Evolutionary conservation across 2,329 filamentous ascomycete genomes (phyloP).

Genomic region (Aspergillus awamori): DNA sequence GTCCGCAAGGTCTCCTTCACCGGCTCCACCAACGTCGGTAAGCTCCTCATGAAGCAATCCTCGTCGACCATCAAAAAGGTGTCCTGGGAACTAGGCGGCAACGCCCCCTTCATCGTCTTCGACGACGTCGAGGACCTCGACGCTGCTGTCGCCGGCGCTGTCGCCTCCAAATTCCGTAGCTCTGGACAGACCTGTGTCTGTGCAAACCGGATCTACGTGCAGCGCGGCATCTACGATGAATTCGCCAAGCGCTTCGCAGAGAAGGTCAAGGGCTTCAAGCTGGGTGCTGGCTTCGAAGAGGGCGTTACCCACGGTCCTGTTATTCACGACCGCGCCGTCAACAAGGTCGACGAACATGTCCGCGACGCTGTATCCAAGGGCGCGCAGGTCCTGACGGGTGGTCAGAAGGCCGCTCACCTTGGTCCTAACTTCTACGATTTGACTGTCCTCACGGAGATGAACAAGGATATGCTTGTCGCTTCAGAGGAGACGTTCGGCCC

Average conservation of each 20-base stretch:
- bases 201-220: conserved; percentile 62
- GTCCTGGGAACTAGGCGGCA: conserved; percentile 90
- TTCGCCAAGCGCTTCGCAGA: conserved; percentile 60
- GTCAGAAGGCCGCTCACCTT: conserved; percentile 71
- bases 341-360: conserved; percentile 79
- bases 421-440: conserved; percentile 87
- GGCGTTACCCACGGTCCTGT: conserved; percentile 53
- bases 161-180: conserved; percentile 88
- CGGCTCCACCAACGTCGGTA: conserved; percentile 68
- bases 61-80: conserved; percentile 81
- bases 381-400: conserved; percentile 73
- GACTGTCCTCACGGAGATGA: conserved; percentile 88
- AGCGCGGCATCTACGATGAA: conserved; percentile 55
- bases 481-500: conserved; percentile 95
- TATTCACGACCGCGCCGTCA: conserved; percentile 77
- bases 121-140: conserved; percentile 87
- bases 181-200: conserved; percentile 96
- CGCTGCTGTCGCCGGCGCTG: conserved; percentile 76
- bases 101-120: conserved; percentile 95
- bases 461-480: conserved; percentile 77
- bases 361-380: conserved; percentile 78
- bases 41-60: conserved; percentile 87
- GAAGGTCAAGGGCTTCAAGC: conserved; percentile 54
- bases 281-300: conserved; percentile 51
- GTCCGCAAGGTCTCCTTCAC: conserved; percentile 95